Evolutionary conservation across 768 basidiomycete genomes (phyloP).

Genomic region (Mycena floridula): DNA sequence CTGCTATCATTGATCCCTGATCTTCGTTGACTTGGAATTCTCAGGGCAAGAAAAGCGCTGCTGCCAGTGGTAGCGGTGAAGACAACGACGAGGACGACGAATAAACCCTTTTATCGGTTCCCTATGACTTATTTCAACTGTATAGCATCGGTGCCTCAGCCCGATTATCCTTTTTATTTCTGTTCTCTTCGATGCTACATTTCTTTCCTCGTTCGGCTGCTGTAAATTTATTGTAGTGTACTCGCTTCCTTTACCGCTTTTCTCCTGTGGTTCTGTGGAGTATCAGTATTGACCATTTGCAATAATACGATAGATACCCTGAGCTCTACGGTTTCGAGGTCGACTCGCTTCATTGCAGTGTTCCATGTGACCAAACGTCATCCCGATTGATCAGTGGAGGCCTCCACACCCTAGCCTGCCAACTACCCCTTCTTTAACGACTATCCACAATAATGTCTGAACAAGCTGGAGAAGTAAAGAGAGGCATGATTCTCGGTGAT

Average conservation of each 20-base stretch:
- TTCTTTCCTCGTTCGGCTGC: background rate
- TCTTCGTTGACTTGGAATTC: background rate
- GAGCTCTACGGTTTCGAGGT: too few relatives aligned
- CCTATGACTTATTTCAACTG: background rate
- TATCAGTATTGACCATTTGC: too few relatives aligned
- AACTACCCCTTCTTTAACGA: slow-evolving; percentile 2
- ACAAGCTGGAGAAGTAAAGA: slow-evolving; percentile 35
- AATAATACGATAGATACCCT: too few relatives aligned
- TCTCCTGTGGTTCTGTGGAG: too few relatives aligned
- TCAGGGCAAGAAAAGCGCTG: slow-evolving; percentile 19
- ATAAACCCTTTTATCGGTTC: background rate
- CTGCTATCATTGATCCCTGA: background rate
- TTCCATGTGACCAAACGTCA: too few relatives aligned
- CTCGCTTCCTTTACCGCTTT: too few relatives aligned
- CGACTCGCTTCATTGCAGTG: too few relatives aligned
- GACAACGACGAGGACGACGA: slow-evolving; percentile 27
- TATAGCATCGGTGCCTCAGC: background rate
- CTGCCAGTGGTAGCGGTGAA: slow-evolving; percentile 25
- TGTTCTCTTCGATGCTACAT: background rate
- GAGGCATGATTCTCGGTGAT: slow-evolving; percentile 15
- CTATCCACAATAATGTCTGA: slow-evolving; percentile 23
- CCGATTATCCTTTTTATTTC: background rate
- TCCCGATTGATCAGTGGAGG: too few relatives aligned
- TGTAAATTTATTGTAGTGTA: too few relatives aligned
- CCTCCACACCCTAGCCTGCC: too few relatives aligned